Percentiles rank a stretch among this genome's conserved stretches.
Evolutionary conservation across 2,329 filamentous ascomycete species (phyloP).

Genomic region (Parasarocladium wereldwijsianum): DNA sequence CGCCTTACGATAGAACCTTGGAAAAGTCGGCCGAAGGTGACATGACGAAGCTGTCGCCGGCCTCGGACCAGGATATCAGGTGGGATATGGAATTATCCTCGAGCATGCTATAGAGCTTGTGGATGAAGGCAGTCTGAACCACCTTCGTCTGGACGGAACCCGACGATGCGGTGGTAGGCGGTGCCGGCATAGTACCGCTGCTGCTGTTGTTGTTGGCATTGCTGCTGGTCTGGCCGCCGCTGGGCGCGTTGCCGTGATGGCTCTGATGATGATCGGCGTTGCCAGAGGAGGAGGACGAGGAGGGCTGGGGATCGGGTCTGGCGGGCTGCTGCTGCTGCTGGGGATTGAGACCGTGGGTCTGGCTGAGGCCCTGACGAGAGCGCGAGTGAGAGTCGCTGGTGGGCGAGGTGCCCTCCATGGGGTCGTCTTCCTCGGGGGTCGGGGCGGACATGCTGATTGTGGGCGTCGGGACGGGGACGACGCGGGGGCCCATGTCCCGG

Average conservation of each 20-base stretch:
- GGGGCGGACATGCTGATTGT: constrained; percentile 45
- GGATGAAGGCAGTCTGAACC: constrained; percentile 95
- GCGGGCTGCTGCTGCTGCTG: constrained; percentile 22
- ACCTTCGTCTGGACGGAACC: constrained; percentile 90
- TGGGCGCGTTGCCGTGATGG: constrained; percentile 11
- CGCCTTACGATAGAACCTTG: constrained; percentile 83
- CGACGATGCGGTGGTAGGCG: constrained; percentile 44
- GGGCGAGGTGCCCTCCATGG: constrained; percentile 47
- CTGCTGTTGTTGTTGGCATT: constrained; percentile 9
- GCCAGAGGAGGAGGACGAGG: neutral
- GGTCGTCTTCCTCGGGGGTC: constrained; percentile 39
- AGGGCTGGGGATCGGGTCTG: constrained; percentile 21
- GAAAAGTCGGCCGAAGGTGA: constrained; percentile 94
- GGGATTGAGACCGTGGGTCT: no score
- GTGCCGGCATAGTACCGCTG: constrained; percentile 33
- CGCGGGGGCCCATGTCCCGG: constrained; percentile 34
- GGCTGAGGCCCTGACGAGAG: no score
- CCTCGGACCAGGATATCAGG: constrained; percentile 88
- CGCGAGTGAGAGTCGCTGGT: constrained; percentile 28
- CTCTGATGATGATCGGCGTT: neutral
- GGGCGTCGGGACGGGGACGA: constrained; percentile 41
- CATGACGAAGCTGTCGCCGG: constrained; percentile 97
- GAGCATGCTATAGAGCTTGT: constrained; percentile 98
- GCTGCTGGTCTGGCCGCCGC: constrained; percentile 18
- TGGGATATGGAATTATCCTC: constrained; percentile 89